Conservation (phyloP, 768 basidiomycete genomes). For the Lactifluus piperatus region DNA sequence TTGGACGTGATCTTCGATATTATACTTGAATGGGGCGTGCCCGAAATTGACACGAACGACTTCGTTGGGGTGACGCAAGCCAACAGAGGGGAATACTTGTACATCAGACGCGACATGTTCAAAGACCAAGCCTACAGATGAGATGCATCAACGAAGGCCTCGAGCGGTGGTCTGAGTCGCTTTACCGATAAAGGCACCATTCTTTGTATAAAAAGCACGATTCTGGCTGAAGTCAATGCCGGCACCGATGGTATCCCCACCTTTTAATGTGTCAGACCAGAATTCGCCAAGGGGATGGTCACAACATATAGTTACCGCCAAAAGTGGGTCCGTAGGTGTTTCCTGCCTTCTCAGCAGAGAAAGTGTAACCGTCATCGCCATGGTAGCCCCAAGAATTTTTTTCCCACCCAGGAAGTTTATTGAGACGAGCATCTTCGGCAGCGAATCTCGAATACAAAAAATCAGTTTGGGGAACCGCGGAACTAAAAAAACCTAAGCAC, state of each 20-base stretch:
- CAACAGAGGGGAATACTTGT: constrained; percentile 80
- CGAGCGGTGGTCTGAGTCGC: not conserved
- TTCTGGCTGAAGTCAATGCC: constrained; percentile 84
- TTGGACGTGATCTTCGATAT: constrained; percentile 82
- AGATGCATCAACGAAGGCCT: constrained; percentile 10
- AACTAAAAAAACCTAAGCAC: constrained; percentile 33
- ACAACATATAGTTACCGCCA: constrained; percentile 47
- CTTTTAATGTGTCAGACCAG: constrained; percentile 32
- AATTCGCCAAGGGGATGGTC: not conserved
- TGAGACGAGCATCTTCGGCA: constrained; percentile 51
- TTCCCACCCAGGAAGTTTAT: constrained; percentile 83
- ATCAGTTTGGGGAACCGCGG: not conserved
- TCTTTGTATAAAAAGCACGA: constrained; percentile 84
- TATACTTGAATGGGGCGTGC: constrained; percentile 75
- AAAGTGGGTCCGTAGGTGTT: constrained; percentile 70
- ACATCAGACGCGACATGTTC: constrained; percentile 58
- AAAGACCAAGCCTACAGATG: constrained; percentile 50
- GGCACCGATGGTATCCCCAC: constrained; percentile 83
- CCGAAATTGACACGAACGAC: constrained; percentile 83
- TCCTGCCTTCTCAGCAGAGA: constrained; percentile 65
- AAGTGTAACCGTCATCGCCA: constrained; percentile 79
- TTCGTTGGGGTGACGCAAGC: constrained; percentile 74
- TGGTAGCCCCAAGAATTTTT: constrained; percentile 85
- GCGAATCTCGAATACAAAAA: constrained; percentile 45
- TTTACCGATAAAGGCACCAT: constrained; percentile 62